A percentile compares a stretch with the other conserved stretches of the same genome.
Evolutionary conservation across 495 filamentous ascomycete species (phyloP).

Genomic region (Xylaria grammica): DNA sequence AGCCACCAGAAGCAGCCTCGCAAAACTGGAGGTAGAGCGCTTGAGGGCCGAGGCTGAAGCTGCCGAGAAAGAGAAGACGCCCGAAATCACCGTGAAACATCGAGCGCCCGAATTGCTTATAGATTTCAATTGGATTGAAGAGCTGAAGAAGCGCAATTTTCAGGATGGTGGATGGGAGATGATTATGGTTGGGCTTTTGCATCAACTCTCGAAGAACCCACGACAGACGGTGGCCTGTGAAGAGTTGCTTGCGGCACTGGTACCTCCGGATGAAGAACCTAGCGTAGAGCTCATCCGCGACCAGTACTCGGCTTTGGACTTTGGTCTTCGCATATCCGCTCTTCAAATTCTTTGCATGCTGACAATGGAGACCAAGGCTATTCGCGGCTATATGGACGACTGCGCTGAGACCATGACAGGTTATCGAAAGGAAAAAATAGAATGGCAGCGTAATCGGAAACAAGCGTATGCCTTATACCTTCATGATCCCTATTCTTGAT

Average conservation of each 20-base stretch:
- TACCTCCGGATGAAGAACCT: slow-evolving; percentile 74
- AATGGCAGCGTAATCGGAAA: slow-evolving; percentile 83
- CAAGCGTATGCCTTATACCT: slow-evolving; percentile 67
- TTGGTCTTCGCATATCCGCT: slow-evolving; percentile 80
- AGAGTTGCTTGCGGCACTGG: slow-evolving; percentile 76
- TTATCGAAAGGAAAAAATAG: slow-evolving; percentile 92
- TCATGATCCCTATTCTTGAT: slow-evolving; percentile 9
- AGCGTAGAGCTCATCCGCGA: slow-evolving; percentile 70
- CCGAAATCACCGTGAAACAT: slow-evolving; percentile 58
- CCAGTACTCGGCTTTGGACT: slow-evolving; percentile 75
- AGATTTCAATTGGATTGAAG: slow-evolving; percentile 81
- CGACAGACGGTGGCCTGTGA: slow-evolving; percentile 74
- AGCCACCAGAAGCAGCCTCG: slow-evolving; percentile 83
- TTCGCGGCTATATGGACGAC: slow-evolving; percentile 87
- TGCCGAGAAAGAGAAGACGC: slow-evolving; percentile 47
- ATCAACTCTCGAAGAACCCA: slow-evolving; percentile 81
- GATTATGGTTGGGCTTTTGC: slow-evolving; percentile 83
- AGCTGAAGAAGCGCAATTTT: slow-evolving; percentile 82
- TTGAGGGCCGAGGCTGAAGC: slow-evolving; percentile 60
- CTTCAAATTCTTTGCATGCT: slow-evolving; percentile 89
- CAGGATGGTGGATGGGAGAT: slow-evolving; percentile 88
- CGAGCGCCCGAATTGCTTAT: slow-evolving; percentile 80
- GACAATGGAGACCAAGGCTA: slow-evolving; percentile 80
- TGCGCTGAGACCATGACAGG: slow-evolving; percentile 91
- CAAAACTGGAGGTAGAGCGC: slow-evolving; percentile 75